phyloP scores from a whole-genome alignment of 768 basidiomycete species.

The Hygrophoropsis aurantiaca region DNA sequence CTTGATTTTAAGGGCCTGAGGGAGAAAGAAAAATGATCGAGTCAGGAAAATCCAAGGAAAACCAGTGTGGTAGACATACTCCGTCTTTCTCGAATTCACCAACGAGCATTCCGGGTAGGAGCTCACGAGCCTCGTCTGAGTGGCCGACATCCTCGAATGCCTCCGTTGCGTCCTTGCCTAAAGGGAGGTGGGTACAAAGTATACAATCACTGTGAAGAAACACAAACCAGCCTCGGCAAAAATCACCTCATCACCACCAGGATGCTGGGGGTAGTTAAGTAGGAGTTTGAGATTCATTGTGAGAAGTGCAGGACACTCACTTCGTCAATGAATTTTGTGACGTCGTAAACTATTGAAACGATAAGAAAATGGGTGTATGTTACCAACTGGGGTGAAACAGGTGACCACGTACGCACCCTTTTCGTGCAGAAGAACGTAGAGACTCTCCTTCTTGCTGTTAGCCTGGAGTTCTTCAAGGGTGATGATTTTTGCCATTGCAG shows the following conservation, averaged over 20 bases:
- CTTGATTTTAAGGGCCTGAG: conserved; percentile 53
- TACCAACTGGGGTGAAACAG: neutral
- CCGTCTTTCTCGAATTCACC: conserved; percentile 78
- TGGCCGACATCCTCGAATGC: conserved; percentile 99
- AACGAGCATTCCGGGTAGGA: conserved; percentile 75
- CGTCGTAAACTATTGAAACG: conserved; percentile 75
- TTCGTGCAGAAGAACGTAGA: conserved; percentile 82
- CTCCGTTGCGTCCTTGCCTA: conserved; percentile 94
- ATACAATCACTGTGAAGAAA: conserved; percentile 13
- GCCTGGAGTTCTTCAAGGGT: conserved; percentile 76
- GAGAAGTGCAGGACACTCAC: conserved; percentile 38
- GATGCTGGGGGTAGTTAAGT: conserved; percentile 57
- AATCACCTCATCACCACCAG: conserved; percentile 98
- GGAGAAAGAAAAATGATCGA: conserved; percentile 6
- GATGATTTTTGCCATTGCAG: conserved; percentile 50
- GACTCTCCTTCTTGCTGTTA: conserved; percentile 69
- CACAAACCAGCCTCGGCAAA: conserved; percentile 85
- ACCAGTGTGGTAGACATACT: conserved; percentile 42
- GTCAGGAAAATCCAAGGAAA: conserved; percentile 3
- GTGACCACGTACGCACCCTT: conserved; percentile 56
- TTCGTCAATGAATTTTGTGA: conserved; percentile 94
- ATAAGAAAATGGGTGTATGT: conserved; percentile 1
- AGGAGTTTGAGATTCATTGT: conserved; percentile 6
- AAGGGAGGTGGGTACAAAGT: conserved; percentile 1
- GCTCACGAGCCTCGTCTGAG: conserved; percentile 93